Conservation (phyloP, 116 monocot species). For the Zostera marina region DNA sequence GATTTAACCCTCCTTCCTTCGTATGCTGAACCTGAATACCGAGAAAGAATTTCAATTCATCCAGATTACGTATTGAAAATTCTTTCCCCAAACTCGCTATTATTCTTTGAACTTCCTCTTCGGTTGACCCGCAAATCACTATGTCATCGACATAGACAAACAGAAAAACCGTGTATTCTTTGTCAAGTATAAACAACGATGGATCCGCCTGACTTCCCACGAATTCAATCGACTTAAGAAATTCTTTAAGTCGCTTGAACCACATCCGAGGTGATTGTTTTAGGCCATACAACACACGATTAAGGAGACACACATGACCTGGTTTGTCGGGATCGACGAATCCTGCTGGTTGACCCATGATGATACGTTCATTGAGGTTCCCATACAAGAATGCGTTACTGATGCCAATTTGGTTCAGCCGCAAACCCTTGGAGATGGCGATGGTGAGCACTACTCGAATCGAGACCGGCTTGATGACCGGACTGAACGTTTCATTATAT, state of each 20-base stretch:
- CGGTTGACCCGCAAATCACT: too few species aligned
- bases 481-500: not conserved
- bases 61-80: too few species aligned
- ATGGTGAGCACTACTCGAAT: not conserved
- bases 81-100: too few species aligned
- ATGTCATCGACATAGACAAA: not conserved
- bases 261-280: not conserved
- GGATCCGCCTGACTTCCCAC: not conserved
- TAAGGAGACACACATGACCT: not conserved
- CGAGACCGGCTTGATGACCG: not conserved
- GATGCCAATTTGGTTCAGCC: not conserved
- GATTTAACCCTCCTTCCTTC: too few species aligned
- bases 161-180: not conserved
- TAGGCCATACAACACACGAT: not conserved
- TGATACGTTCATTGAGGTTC: not conserved
- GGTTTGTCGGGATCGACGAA: not conserved
- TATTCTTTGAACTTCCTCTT: too few species aligned
- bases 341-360: not conserved
- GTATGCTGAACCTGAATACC: too few species aligned
- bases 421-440: not conserved
- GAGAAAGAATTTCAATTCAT: too few species aligned
- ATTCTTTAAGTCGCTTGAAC: not conserved
- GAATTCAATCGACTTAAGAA: not conserved
- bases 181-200: not conserved
- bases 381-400: not conserved